Conservation (phyloP, 139 green algal species). For the Closterium sp. region DNA sequence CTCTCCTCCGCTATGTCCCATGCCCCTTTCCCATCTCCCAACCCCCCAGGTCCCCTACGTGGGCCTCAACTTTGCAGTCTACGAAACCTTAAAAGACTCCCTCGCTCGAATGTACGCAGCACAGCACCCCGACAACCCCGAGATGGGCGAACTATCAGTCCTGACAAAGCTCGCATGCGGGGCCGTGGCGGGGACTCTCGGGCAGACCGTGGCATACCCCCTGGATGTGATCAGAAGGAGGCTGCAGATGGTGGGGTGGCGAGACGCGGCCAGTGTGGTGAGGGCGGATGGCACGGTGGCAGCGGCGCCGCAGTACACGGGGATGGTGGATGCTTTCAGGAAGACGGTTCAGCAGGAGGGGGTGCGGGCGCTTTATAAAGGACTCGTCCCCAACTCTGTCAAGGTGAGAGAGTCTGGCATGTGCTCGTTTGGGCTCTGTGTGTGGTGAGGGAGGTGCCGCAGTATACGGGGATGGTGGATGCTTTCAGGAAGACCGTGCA, state of each 20-base stretch:
- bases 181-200: conserved; percentile 84
- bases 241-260: conserved; percentile 78
- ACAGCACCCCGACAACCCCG: not conserved
- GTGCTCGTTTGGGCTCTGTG: not conserved
- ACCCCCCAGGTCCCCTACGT: conserved; percentile 82
- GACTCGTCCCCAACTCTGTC: conserved; percentile 93
- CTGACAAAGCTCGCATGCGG: conserved; percentile 81
- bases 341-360: conserved; percentile 86
- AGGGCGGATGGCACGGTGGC: conserved; percentile 72
- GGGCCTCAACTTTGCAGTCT: conserved; percentile 97
- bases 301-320: conserved; percentile 71
- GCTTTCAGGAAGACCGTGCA: conserved; percentile 82
- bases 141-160: conserved; percentile 72
- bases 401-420: conserved; percentile 70
- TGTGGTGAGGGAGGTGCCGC: conserved; percentile 59
- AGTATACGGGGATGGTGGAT: conserved; percentile 96
- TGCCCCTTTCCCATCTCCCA: too few species aligned
- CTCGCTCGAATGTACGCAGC: conserved; percentile 13
- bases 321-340: conserved; percentile 96
- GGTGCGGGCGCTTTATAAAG: conserved; percentile 83
- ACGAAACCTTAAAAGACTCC: conserved; percentile 89
- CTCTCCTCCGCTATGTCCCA: too few species aligned
- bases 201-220: conserved; percentile 96
- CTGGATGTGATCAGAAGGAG: conserved; percentile 92
- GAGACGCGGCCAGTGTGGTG: conserved; percentile 38